Evolutionary conservation across 441 rosid species (phyloP).

Genomic region (Croton setiger): DNA sequence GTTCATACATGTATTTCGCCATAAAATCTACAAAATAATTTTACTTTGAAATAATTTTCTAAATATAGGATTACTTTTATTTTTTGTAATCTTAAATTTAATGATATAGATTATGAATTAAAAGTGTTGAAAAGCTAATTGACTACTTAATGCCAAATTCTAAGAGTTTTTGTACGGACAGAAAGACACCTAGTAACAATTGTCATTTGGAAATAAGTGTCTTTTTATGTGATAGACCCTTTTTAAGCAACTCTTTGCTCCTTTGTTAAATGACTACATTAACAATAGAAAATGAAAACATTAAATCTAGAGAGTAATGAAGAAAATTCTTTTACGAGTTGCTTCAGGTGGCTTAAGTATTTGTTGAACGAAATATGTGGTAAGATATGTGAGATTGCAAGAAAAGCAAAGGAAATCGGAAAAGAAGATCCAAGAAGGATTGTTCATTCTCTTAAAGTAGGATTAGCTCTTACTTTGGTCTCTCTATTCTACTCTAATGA

Average conservation of each 20-base stretch:
- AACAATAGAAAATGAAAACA: neutral
- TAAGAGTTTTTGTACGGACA: too few relatives aligned
- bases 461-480: constrained; percentile 56
- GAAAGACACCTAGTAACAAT: too few relatives aligned
- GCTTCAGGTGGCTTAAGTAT: constrained; percentile 21
- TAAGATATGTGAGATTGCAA: constrained; percentile 19
- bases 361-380: constrained; percentile 12
- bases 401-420: constrained; percentile 36
- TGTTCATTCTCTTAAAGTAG: constrained; percentile 70
- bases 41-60: too few relatives aligned
- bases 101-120: too few relatives aligned
- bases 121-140: too few relatives aligned
- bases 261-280: neutral
- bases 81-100: too few relatives aligned
- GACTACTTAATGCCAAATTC: too few relatives aligned
- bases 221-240: neutral
- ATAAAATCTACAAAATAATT: too few relatives aligned
- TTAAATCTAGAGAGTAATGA: neutral
- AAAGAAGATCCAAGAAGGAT: constrained; percentile 69
- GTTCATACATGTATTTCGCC: too few relatives aligned
- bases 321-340: neutral
- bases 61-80: too few relatives aligned
- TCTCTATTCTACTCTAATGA: constrained; percentile 52
- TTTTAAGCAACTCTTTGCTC: neutral
- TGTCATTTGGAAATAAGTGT: too few relatives aligned